Percentiles rank a stretch among this genome's conserved stretches.
phyloP scores from a whole-genome alignment of 805 yeast species.

The Ogataea paradorogensis region DNA sequence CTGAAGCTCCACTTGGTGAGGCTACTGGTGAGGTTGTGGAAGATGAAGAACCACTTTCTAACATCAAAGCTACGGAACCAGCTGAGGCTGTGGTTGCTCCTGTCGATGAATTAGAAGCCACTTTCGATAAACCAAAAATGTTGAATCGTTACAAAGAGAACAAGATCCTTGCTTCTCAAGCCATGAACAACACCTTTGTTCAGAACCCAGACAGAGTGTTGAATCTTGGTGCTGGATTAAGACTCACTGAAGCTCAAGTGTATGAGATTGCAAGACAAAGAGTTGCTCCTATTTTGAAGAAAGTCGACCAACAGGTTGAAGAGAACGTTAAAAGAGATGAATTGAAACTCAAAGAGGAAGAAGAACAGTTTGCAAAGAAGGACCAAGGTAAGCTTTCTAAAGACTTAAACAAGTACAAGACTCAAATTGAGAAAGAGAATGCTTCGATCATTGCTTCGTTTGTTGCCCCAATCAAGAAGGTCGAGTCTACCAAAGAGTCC shows the following conservation, averaged over 20 bases:
- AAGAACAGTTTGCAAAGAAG: constrained; percentile 34
- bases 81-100: constrained; percentile 17
- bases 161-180: constrained; percentile 45
- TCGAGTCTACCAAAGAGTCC: constrained; percentile 25
- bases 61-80: constrained; percentile 12
- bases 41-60: constrained; percentile 10
- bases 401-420: constrained; percentile 37
- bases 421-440: constrained; percentile 41
- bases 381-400: constrained; percentile 34
- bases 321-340: constrained; percentile 41
- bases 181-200: constrained; percentile 40
- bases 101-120: constrained; percentile 38
- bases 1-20: constrained; percentile 13
- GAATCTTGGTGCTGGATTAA: constrained; percentile 53
- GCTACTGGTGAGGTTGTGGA: constrained; percentile 8
- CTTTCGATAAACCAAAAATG: constrained; percentile 46
- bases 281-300: constrained; percentile 52
- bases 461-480: constrained; percentile 23
- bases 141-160: constrained; percentile 48
- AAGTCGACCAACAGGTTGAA: constrained; percentile 48
- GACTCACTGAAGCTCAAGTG: constrained; percentile 52
- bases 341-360: constrained; percentile 37
- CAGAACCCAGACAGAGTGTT: constrained; percentile 49
- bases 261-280: constrained; percentile 53
- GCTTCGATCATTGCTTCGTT: constrained; percentile 26